Evolutionary conservation across 2,329 filamentous ascomycete species (phyloP).

Genomic region (Thielaviopsis punctulata): DNA sequence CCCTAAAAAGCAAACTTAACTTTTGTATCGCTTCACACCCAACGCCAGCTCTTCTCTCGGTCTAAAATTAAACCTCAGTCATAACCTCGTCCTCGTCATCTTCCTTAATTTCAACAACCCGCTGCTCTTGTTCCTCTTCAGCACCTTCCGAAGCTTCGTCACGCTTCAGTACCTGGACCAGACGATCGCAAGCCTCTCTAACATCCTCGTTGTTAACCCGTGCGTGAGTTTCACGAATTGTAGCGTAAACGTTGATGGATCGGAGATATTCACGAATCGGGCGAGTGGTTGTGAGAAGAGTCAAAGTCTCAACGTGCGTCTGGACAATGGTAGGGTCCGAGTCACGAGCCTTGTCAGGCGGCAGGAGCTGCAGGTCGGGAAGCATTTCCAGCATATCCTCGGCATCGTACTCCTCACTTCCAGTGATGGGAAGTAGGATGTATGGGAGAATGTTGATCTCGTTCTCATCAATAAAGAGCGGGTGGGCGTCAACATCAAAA

Average conservation of each 20-base stretch:
- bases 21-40: neutral
- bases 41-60: neutral
- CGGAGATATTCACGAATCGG: constrained; percentile 60
- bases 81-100: constrained; percentile 38
- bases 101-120: constrained; percentile 26
- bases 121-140: constrained; percentile 25
- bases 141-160: constrained; percentile 46
- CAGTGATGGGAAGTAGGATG: constrained; percentile 71
- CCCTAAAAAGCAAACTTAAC: neutral
- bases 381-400: constrained; percentile 79
- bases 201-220: constrained; percentile 64
- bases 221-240: constrained; percentile 72
- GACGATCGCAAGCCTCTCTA: constrained; percentile 65
- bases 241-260: constrained; percentile 67
- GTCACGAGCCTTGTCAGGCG: constrained; percentile 79
- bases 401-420: constrained; percentile 71
- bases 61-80: constrained; percentile 30
- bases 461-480: constrained; percentile 49
- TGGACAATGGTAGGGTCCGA: constrained; percentile 57
- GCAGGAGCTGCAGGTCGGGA: constrained; percentile 73
- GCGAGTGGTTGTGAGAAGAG: constrained; percentile 64
- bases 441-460: constrained; percentile 76
- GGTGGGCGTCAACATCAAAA: constrained; percentile 63
- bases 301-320: constrained; percentile 77
- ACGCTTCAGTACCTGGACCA: constrained; percentile 78